Evolutionary conservation across 2,329 filamentous ascomycete genomes (phyloP), one percentile per base, ranked within the genome.

Genomic region (Fusarium euwallaceae): DNA sequence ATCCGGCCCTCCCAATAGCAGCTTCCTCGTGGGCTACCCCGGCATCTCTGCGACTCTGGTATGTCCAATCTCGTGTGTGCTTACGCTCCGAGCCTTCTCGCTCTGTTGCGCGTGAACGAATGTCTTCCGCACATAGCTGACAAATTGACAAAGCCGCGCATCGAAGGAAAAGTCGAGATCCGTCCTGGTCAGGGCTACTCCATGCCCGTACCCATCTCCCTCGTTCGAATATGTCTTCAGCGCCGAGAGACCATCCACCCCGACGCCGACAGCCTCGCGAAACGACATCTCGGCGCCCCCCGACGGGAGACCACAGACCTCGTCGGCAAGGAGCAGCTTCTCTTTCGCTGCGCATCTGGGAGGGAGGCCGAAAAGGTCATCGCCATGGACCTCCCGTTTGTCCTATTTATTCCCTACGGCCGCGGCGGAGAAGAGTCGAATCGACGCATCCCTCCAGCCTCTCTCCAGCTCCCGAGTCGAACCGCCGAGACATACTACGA

Each of bases 401-500:
- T 98, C 48, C 90, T 99, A 68, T 98, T 98, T 84, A 98, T 99
- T 81, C 97, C 97, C 3, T 98, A 95, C 81, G 96, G 96, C 43
- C 91, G 95, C 77, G 94, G 95, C 59, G 95, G 95, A 66, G 94
- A 97, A 82, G 97, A 98, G 84, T 92, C 93, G 29, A 97, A 95
- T 76, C 88, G 95, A 76, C 91, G 95, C 77, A 95, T 98, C 79
- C 97, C 97, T 2, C 96, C 97, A 4, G 95, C 97, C 37, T 98
- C 95, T 76, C 84, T 99, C 78, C 94, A 97, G 82, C 88, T 99
- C 66, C 93, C 95, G 27, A 97, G 94, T 84, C 91, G 97, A 79
- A 98, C 94, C n/a, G 95, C 95, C 70, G 97, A 99, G 86, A 99
- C 97, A 55, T 98, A 89, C 82, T 99, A 98, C 86, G 97, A 99